Conservation (phyloP, 352 stramenopile genomes). For the Plasmopara halstedii region DNA sequence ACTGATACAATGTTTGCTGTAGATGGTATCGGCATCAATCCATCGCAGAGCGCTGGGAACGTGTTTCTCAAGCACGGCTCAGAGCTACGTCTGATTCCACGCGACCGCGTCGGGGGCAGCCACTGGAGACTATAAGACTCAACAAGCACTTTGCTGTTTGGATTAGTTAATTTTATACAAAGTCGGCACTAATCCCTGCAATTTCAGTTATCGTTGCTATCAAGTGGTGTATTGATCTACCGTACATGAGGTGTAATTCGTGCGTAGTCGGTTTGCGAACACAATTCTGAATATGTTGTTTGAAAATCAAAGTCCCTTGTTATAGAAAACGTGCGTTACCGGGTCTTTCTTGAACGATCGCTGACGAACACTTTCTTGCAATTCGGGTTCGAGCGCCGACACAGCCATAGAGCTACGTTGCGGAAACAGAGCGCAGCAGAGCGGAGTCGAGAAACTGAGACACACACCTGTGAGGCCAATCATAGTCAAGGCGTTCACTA, state of each 20-base stretch:
- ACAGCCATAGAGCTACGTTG: slow-evolving; percentile 61
- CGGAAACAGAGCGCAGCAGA: slow-evolving; percentile 80
- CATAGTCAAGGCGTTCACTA: slow-evolving; percentile 59
- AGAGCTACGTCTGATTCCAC: slow-evolving; percentile 76
- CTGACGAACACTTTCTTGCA: slow-evolving; percentile 47
- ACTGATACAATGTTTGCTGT: slow-evolving; percentile 8
- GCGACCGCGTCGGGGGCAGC: slow-evolving; percentile 63
- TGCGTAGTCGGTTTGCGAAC: neutral
- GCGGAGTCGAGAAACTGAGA: slow-evolving; percentile 65
- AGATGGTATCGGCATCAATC: slow-evolving; percentile 85
- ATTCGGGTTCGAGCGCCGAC: slow-evolving; percentile 48
- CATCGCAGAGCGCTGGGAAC: slow-evolving; percentile 69
- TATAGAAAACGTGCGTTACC: slow-evolving; percentile 63
- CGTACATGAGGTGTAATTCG: slow-evolving; percentile 13
- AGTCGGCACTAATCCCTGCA: too few species aligned
- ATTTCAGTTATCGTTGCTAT: too few species aligned
- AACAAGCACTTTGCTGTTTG: too few species aligned
- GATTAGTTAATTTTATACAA: too few species aligned
- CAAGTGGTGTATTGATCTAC: slow-evolving; percentile 26
- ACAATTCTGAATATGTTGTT: neutral
- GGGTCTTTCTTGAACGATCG: slow-evolving; percentile 35
- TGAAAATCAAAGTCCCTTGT: slow-evolving; percentile 53
- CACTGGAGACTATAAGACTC: neutral
- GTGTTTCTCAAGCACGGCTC: slow-evolving; percentile 82
- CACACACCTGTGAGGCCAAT: slow-evolving; percentile 65